A percentile compares a stretch with the other conserved stretches of the same genome.
Evolutionary conservation across 371 early-diverging fungal genomes (phyloP).

Genomic region (Rhizomucor pusillus): DNA sequence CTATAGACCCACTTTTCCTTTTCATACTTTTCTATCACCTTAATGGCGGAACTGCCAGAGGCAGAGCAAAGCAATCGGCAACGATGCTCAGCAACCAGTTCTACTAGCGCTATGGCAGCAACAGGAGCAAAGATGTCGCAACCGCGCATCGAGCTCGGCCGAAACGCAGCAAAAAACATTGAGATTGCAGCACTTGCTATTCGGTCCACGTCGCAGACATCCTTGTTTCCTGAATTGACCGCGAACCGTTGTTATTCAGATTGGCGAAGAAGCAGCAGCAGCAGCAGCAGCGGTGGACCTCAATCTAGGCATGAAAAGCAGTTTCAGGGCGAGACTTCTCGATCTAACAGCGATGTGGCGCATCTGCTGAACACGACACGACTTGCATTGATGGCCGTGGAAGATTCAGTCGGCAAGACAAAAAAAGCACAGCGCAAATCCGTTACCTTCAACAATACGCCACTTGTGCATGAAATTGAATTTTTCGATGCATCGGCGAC

Average conservation of each 20-base stretch:
- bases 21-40: background rate
- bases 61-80: background rate
- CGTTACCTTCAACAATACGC: conserved; percentile 18
- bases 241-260: conserved; percentile 1
- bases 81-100: background rate
- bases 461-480: conserved; percentile 16
- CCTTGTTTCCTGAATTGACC: conserved; percentile 10
- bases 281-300: too few relatives aligned
- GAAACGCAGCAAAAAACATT: conserved; percentile 14
- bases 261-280: background rate
- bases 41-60: conserved; percentile 1
- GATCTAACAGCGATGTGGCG: background rate
- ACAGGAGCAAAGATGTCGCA: background rate
- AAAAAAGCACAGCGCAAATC: conserved; percentile 13
- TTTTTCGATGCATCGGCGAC: conserved; percentile 1
- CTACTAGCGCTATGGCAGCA: background rate
- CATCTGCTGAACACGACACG: conserved; percentile 7
- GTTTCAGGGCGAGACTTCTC: background rate
- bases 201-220: conserved; percentile 11
- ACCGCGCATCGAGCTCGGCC: conserved; percentile 14
- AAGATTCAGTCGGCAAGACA: background rate
- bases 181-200: conserved; percentile 24
- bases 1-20: background rate
- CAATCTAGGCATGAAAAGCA: too few relatives aligned
- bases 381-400: background rate